These are phyloP conservation scores for Osmanthus fragrans DNA, from an alignment of 257 asterid genomes.

Conservation along the genomic window DNA sequence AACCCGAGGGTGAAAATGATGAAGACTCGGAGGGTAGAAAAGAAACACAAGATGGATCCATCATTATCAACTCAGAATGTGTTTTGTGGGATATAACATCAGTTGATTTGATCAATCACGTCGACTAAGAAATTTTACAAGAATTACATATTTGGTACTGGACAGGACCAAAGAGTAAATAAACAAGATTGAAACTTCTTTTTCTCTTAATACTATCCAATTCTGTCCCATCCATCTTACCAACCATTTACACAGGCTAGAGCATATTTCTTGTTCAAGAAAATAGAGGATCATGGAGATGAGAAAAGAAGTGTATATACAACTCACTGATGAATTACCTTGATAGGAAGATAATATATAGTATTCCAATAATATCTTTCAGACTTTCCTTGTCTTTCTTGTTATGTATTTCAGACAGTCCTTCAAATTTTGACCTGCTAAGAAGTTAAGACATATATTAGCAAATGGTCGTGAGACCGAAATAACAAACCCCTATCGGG, in stretches of 20 bases:
- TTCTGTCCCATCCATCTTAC: neutral
- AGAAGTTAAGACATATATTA: neutral
- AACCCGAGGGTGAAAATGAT: conserved; percentile 41
- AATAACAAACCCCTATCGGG: neutral
- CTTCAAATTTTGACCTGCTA: neutral
- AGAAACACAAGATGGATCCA: conserved; percentile 41
- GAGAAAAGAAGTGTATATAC: conserved; percentile 1
- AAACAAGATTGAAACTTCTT: neutral
- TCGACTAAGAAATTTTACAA: conserved; percentile 23
- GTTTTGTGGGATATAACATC: conserved; percentile 79
- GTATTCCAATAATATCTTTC: neutral
- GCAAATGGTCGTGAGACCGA: neutral
- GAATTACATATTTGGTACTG: neutral
- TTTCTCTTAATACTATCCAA: neutral
- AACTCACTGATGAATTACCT: neutral
- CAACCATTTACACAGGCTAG: neutral
- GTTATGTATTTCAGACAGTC: neutral
- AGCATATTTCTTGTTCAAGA: neutral
- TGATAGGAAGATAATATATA: neutral
- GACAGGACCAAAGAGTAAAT: neutral
- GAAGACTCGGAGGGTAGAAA: conserved; percentile 39
- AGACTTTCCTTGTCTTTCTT: neutral
- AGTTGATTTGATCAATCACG: conserved; percentile 70
- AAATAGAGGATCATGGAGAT: neutral
- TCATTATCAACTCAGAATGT: conserved; percentile 60